These are phyloP conservation scores for Irpex sp. DNA, from an alignment of 1,284 basidiomycete genomes.

Conservation along the genomic window DNA sequence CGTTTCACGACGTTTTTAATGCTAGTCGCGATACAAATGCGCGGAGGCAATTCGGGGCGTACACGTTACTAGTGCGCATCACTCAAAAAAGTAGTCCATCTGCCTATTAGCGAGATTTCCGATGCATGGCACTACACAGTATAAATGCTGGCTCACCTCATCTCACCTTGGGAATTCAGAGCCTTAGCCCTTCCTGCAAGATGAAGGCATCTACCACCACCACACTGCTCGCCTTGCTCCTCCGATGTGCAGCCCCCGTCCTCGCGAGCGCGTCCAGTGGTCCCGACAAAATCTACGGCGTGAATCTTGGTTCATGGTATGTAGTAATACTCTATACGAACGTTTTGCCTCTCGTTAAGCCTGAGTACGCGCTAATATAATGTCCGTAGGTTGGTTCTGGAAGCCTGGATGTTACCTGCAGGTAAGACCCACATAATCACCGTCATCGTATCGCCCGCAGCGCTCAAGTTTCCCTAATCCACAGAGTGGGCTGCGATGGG, in stretches of 20 bases:
- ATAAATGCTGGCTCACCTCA: neutral
- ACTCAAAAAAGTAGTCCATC: neutral
- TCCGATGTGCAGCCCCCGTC: conserved; percentile 18
- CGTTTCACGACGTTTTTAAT: neutral
- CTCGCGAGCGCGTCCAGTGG: conserved; percentile 6
- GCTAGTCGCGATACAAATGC: neutral
- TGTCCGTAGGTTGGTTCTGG: conserved; percentile 48
- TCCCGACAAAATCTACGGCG: conserved; percentile 59
- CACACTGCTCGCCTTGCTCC: conserved; percentile 3
- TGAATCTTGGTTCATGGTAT: conserved; percentile 62
- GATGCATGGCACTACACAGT: neutral
- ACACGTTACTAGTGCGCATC: neutral
- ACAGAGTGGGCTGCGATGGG: conserved; percentile 67
- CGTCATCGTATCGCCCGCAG: neutral
- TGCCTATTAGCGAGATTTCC: neutral
- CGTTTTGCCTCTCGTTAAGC: neutral
- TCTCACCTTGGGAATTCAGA: neutral
- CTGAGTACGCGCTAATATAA: neutral
- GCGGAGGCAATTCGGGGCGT: neutral
- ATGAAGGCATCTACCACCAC: conserved; percentile 6
- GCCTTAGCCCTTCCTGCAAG: neutral
- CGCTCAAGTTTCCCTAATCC: neutral
- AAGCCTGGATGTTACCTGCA: conserved; percentile 69
- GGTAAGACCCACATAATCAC: conserved; percentile 28
- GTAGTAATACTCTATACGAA: conserved; percentile 16